phyloP scores from a whole-genome alignment of 2,329 filamentous ascomycete genomes.

The Harringtonia lauricola region DNA sequence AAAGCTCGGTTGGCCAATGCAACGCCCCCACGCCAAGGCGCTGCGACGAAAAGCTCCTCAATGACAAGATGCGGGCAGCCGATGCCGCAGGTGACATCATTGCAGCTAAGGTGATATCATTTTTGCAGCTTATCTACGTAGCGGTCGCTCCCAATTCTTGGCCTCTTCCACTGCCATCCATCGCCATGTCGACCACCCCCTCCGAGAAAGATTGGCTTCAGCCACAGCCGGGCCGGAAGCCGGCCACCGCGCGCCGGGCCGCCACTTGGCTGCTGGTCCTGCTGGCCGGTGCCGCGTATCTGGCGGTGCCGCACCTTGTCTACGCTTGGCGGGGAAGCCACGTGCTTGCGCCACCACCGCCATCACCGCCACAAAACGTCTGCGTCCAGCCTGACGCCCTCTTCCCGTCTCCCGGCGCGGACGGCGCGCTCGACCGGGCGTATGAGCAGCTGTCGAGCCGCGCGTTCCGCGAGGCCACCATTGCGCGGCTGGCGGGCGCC shows the following conservation, averaged over 20 bases:
- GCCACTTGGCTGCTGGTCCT: background rate
- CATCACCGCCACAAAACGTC: background rate
- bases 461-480: conserved; percentile 14
- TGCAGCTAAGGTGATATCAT: too few relatives aligned
- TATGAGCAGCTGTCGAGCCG: conserved; percentile 1
- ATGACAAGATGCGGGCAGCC: too few relatives aligned
- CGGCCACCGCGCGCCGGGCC: background rate
- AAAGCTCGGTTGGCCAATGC: too few relatives aligned
- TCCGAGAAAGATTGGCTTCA: too few relatives aligned
- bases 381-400: conserved; percentile 6
- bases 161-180: too few relatives aligned
- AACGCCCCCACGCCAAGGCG: too few relatives aligned
- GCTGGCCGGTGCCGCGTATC: background rate
- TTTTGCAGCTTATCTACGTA: too few relatives aligned
- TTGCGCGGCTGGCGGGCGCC: conserved; percentile 18
- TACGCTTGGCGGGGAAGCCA: background rate
- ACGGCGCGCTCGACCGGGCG: conserved; percentile 1
- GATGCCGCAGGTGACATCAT: too few relatives aligned
- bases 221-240: background rate
- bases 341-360: background rate
- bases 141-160: too few relatives aligned
- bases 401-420: background rate
- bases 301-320: background rate
- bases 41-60: too few relatives aligned
- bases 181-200: too few relatives aligned